phyloP scores from a whole-genome alignment of 2,329 filamentous ascomycete genomes.

The Xylaria sp. region DNA sequence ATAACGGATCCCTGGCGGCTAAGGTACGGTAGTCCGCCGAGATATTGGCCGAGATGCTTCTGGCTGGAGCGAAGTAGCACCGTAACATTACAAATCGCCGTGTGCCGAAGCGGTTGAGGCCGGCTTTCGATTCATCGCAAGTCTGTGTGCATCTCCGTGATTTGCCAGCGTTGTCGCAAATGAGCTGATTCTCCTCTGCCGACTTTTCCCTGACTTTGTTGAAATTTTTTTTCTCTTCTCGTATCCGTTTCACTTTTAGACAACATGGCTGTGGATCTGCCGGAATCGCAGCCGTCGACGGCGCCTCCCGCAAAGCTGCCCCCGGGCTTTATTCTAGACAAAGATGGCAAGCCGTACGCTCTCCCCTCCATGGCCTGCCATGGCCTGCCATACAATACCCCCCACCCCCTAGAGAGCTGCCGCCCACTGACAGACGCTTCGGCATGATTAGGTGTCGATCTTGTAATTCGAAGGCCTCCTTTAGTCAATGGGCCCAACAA shows the following conservation, averaged over 20 bases:
- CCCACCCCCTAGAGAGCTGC: neutral
- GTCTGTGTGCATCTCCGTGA: slow-evolving; percentile 13
- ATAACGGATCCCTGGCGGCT: slow-evolving; percentile 40
- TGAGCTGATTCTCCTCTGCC: slow-evolving; percentile 29
- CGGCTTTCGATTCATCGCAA: slow-evolving; percentile 18
- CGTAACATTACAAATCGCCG: slow-evolving; percentile 45
- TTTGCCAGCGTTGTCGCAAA: slow-evolving; percentile 24
- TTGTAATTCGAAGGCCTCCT: slow-evolving; percentile 73
- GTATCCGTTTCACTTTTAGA: neutral
- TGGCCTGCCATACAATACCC: neutral
- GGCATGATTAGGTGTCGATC: slow-evolving; percentile 69
- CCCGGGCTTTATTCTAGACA: slow-evolving; percentile 79
- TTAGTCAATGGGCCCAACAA: slow-evolving; percentile 69
- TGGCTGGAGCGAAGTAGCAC: slow-evolving; percentile 1
- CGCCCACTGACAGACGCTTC: slow-evolving; percentile 20
- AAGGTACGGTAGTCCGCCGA: neutral
- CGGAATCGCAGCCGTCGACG: slow-evolving; percentile 46
- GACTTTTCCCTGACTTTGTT: neutral
- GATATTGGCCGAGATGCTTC: slow-evolving; percentile 21
- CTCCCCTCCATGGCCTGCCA: no score
- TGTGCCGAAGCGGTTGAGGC: slow-evolving; percentile 30
- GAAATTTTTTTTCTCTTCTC: neutral
- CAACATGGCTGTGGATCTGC: slow-evolving; percentile 54
- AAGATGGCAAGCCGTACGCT: slow-evolving; percentile 85
- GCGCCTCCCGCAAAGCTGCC: slow-evolving; percentile 65